Evolutionary conservation across 495 filamentous ascomycete genomes (phyloP).

Genomic region (Aspergillus sparsus): DNA sequence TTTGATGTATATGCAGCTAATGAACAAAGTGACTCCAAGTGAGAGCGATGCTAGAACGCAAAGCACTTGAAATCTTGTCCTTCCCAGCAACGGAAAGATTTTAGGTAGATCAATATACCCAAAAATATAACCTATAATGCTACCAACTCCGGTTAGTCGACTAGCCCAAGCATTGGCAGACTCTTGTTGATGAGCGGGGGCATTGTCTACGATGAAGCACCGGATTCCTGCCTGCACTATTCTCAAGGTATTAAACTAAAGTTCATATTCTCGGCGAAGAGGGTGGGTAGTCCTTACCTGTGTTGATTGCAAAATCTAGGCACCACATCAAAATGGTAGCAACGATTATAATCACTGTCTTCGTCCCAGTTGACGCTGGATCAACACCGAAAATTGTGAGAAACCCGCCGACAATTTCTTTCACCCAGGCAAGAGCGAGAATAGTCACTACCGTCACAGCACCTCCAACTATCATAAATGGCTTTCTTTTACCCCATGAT

Average conservation of each 20-base stretch:
- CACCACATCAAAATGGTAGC: conserved; percentile 84
- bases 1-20: conserved; percentile 64
- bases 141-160: conserved; percentile 76
- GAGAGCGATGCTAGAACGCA: conserved; percentile 77
- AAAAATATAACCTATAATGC: conserved; percentile 81
- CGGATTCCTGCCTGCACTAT: conserved; percentile 83
- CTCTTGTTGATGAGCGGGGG: conserved; percentile 87
- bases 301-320: conserved; percentile 89
- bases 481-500: conserved; percentile 80
- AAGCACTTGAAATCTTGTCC: conserved; percentile 86
- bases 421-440: conserved; percentile 78
- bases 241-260: conserved; percentile 11
- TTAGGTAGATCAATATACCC: conserved; percentile 77
- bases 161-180: conserved; percentile 86
- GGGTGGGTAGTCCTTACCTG: conserved; percentile 54
- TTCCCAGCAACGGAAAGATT: conserved; percentile 71
- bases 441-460: conserved; percentile 70
- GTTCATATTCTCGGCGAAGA: neutral
- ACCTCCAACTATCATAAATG: conserved; percentile 81
- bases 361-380: conserved; percentile 58
- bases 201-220: conserved; percentile 88
- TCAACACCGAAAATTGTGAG: conserved; percentile 71
- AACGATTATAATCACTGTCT: conserved; percentile 61
- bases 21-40: conserved; percentile 62
- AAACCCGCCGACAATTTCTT: conserved; percentile 71